Conservation (phyloP, 2,329 filamentous ascomycete species). For the Keithomyces neogunnii region DNA sequence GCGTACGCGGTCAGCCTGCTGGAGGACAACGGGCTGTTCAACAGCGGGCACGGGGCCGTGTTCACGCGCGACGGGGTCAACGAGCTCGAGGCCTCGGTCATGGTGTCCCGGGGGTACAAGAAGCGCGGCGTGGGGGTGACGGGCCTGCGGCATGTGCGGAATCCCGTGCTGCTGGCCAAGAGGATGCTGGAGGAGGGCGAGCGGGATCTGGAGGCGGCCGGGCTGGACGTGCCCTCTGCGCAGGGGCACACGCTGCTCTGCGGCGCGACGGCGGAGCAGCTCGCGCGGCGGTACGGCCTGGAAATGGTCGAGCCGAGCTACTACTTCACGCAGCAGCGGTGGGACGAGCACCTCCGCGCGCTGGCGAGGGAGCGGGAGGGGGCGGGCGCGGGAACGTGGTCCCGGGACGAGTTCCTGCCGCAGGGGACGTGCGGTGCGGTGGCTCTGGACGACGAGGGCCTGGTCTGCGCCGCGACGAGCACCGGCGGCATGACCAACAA, state of each 20-base stretch:
- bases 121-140: constrained; percentile 76
- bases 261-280: constrained; percentile 57
- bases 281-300: constrained; percentile 61
- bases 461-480: constrained; percentile 59
- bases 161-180: constrained; percentile 67
- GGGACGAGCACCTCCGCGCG: constrained; percentile 67
- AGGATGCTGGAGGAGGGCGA: constrained; percentile 63
- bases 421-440: constrained; percentile 83
- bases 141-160: constrained; percentile 63
- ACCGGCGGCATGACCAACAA: constrained; percentile 85
- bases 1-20: constrained; percentile 67
- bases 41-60: constrained; percentile 74
- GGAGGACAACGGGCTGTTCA: constrained; percentile 77
- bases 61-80: constrained; percentile 78
- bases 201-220: constrained; percentile 38
- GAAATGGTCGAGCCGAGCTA: constrained; percentile 62
- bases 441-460: constrained; percentile 67
- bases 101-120: constrained; percentile 64
- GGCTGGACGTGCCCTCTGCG: constrained; percentile 43
- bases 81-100: constrained; percentile 79
- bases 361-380: constrained; percentile 38
- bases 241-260: constrained; percentile 63
- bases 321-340: constrained; percentile 70
- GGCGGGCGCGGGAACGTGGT: constrained; percentile 41
- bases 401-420: constrained; percentile 58